Evolutionary conservation across 1,284 basidiomycete species (phyloP), one percentile per base, ranked within the genome.

Genomic region (Cystobasidium slooffiae): DNA sequence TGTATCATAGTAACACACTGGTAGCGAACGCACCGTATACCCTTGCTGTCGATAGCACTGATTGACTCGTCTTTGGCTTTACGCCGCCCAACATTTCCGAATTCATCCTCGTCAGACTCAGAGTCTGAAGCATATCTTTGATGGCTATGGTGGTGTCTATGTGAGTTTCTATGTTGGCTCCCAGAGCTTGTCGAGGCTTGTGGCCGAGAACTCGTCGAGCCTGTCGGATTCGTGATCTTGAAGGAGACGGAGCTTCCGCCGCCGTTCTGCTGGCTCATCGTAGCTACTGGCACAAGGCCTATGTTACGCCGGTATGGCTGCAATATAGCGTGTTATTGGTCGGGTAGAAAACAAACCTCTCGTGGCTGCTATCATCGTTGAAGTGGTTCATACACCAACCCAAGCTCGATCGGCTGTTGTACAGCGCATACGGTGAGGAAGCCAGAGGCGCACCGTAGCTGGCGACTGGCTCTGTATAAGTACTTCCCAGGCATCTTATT

Each of bases 11-110:
- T 7, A 7, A 46, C 14, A 12, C 46, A 53, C 46, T 47, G 75
- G 75, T 18, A 66, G 31, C 44, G 68, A 51, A 52, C 53, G 47
- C 70, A 75, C 73, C 41, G 53, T 16, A 51, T 82, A 75, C 85
- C 86, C 69, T 83, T 85, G 63, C 81, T 85, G 75, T 86, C 83
- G 76, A 85, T 82, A 68, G 78, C 82, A 31, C 85, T 78, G 55
- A 73, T 66, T 37, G 49, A 44, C 70, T 73, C 70, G 44, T 73
- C 70, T 41, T 63, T 52, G 37, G 46, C 55, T 41, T 41, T 43
- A 47, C 66, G 66, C 16, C 53, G 43, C 24, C 44, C 37, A 16
- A 56, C 22, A 18, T 53, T 41, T 1, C 68, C 53, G 37, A 52
- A 9, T 5, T 56, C 52, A 44, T 56, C 66, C 2, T 68, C 65